Evolutionary conservation across 2,329 filamentous ascomycete genomes (phyloP).

Genomic region (Cladorrhinum sp.): DNA sequence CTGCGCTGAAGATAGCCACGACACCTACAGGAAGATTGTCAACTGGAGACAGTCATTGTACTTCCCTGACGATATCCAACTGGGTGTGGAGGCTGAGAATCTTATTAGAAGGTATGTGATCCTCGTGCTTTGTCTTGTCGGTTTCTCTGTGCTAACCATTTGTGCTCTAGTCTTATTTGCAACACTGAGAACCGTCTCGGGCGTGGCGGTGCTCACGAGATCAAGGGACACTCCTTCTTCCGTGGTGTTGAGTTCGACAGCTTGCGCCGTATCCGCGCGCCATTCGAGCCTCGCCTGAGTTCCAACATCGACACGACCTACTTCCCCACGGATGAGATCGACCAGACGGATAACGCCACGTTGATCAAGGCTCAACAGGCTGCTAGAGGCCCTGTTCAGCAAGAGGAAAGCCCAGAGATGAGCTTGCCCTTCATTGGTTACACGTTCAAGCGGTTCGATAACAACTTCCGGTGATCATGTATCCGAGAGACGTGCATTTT

Average conservation of each 20-base stretch:
- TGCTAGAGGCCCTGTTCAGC: constrained; percentile 57
- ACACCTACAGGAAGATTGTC: constrained; percentile 98
- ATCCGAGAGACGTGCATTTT: background rate
- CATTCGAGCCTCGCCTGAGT: constrained; percentile 90
- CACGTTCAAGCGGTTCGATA: constrained; percentile 94
- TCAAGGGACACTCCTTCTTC: constrained; percentile 95
- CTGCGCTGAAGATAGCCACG: constrained; percentile 94
- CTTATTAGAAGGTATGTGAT: constrained; percentile 77
- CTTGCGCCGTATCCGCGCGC: constrained; percentile 86
- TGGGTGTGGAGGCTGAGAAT: constrained; percentile 85
- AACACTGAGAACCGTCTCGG: constrained; percentile 91
- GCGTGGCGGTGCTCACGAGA: constrained; percentile 79
- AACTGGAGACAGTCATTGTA: constrained; percentile 96
- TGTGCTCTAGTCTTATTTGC: constrained; percentile 71
- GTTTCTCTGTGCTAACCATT: background rate
- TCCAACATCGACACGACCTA: constrained; percentile 96
- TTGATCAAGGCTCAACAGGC: constrained; percentile 79
- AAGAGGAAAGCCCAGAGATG: constrained; percentile 86
- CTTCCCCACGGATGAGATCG: constrained; percentile 98
- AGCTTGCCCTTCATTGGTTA: constrained; percentile 95
- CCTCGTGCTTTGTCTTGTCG: background rate
- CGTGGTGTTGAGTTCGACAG: constrained; percentile 93
- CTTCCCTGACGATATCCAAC: constrained; percentile 91
- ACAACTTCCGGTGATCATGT: constrained; percentile 57
- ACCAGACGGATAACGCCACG: constrained; percentile 90